Conservation (phyloP, 805 yeast genomes). For the Blastobotrys mokoenaii region DNA sequence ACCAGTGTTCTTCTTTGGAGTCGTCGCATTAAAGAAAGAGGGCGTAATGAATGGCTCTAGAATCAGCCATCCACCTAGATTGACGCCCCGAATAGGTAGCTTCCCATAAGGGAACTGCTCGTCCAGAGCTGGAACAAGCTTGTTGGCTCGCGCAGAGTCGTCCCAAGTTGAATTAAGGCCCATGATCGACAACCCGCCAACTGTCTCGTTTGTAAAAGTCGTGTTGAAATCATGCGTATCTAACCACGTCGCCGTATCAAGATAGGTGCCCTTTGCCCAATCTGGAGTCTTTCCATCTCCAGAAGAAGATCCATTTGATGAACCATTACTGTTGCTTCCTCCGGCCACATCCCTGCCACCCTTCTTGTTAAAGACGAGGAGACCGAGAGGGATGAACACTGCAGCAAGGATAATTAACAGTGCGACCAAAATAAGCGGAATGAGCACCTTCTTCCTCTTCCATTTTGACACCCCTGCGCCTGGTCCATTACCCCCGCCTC, state of each 20-base stretch:
- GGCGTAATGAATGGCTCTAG: conserved; percentile 83
- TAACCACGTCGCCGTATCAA: conserved; percentile 28
- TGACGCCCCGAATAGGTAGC: conserved; percentile 52
- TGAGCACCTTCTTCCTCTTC: conserved; percentile 3
- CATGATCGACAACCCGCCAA: conserved; percentile 29
- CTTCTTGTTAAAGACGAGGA: conserved; percentile 18
- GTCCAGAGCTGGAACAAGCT: conserved; percentile 24
- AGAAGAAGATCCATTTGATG: conserved; percentile 6
- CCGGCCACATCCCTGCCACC: not conserved
- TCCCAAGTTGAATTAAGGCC: conserved; percentile 29
- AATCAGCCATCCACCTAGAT: conserved; percentile 84
- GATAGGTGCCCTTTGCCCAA: conserved; percentile 20
- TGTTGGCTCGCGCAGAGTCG: conserved; percentile 23
- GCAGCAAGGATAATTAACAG: conserved; percentile 20
- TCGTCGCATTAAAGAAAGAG: conserved; percentile 46
- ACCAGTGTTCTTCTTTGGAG: conserved; percentile 23
- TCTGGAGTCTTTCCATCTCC: conserved; percentile 14
- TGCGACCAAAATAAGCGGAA: conserved; percentile 5
- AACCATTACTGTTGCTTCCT: conserved; percentile 2
- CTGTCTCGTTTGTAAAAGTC: conserved; percentile 27
- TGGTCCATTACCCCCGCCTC: not conserved
- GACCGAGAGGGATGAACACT: conserved; percentile 24
- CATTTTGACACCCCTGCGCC: not conserved
- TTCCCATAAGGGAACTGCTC: conserved; percentile 21
- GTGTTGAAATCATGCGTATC: conserved; percentile 27